Evolutionary conservation across 768 basidiomycete genomes (phyloP).

Genomic region (Daedalea quercina): DNA sequence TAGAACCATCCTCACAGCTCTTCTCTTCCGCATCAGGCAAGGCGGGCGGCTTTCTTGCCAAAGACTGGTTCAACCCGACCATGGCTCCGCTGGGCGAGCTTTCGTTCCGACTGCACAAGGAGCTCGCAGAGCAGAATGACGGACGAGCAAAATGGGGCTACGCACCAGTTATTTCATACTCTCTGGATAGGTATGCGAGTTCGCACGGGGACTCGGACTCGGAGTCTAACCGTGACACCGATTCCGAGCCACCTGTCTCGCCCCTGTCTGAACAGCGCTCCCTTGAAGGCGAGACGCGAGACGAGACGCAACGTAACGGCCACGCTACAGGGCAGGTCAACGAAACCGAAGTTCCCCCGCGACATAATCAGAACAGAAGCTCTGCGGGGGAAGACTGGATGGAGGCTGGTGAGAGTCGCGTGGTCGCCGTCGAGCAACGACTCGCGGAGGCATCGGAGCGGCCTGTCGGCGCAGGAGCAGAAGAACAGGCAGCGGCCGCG

Average conservation of each 20-base stretch:
- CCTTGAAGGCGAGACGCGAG: not conserved
- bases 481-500: not conserved
- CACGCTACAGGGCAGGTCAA: not conserved
- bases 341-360: not conserved
- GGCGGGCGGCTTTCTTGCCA: constrained; percentile 36
- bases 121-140: constrained; percentile 29
- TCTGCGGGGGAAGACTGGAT: constrained; percentile 24
- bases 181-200: constrained; percentile 17
- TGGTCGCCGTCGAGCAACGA: constrained; percentile 7
- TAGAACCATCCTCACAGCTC: constrained; percentile 33
- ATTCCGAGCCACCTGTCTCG: not conserved
- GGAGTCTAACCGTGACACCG: constrained; percentile 1
- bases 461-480: not conserved
- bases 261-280: not conserved
- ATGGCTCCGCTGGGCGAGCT: constrained; percentile 26
- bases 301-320: not conserved
- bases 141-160: constrained; percentile 36
- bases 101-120: constrained; percentile 32
- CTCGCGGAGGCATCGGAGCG: constrained; percentile 2
- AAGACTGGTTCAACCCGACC: constrained; percentile 31
- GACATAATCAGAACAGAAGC: not conserved
- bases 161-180: constrained; percentile 23
- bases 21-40: constrained; percentile 29
- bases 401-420: constrained; percentile 18
- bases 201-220: constrained; percentile 3